Evolutionary conservation across 2,329 filamentous ascomycete genomes (phyloP).

Genomic region (Pyrenochaeta sp.): DNA sequence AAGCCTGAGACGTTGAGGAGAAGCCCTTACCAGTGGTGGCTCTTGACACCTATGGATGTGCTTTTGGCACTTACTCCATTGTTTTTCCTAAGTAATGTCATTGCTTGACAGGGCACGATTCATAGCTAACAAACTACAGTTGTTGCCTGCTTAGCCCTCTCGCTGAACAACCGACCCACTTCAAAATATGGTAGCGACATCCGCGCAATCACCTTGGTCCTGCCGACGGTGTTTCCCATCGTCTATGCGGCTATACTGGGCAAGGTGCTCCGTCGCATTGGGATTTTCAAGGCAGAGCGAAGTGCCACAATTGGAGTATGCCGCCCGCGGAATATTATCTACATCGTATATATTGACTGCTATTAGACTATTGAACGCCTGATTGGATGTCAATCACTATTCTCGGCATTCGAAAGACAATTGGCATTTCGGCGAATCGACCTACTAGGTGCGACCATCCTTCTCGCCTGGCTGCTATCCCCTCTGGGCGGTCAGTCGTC

Average conservation of each 20-base stretch:
- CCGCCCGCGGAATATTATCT: no score
- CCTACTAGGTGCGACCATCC: not conserved
- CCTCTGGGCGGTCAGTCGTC: constrained; percentile 9
- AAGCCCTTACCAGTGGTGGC: no score
- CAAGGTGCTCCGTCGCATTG: not conserved
- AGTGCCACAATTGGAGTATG: constrained; percentile 7
- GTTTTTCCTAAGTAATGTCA: not conserved
- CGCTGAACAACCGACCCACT: no score
- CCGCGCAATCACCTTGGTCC: constrained; percentile 5
- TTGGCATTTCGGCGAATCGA: not conserved
- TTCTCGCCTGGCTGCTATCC: constrained; percentile 6
- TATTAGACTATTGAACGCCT: no score
- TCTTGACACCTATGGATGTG: not conserved
- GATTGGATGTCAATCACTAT: no score
- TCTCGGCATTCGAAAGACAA: no score
- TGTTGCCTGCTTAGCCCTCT: no score
- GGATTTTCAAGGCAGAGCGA: constrained; percentile 6
- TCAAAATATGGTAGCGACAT: not conserved
- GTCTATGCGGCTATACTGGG: constrained; percentile 6
- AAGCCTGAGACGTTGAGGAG: no score
- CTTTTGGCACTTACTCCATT: not conserved
- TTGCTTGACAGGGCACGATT: no score
- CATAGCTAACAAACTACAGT: no score
- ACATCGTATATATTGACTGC: no score
- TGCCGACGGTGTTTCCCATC: constrained; percentile 7